These are phyloP conservation scores for Fusarium beomiforme DNA, from an alignment of 2,329 filamentous ascomycete species.

Conservation along the genomic window DNA sequence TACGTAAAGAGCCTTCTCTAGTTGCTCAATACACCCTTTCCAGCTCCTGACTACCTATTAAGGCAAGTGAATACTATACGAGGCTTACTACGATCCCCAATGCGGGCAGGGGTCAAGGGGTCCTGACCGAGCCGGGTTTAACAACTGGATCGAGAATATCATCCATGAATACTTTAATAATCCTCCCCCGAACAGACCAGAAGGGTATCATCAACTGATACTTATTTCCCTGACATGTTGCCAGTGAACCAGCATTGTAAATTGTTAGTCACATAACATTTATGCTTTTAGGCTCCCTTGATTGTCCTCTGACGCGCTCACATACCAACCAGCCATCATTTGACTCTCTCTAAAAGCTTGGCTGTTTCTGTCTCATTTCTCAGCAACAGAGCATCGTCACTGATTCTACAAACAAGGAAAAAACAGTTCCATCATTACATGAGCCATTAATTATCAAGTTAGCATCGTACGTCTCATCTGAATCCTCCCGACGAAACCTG, in stretches of 20 bases:
- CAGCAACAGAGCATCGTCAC: not conserved
- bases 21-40: not conserved
- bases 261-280: not conserved
- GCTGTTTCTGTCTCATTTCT: slow-evolving; percentile 6
- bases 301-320: not conserved
- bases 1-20: not conserved
- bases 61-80: slow-evolving; percentile 19
- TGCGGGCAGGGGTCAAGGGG: not conserved
- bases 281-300: not conserved
- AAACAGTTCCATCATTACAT: not conserved
- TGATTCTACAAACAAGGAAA: not conserved
- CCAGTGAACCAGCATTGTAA: not conserved
- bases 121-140: not conserved
- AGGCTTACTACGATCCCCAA: not conserved
- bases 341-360: not conserved
- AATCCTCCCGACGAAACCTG: not conserved
- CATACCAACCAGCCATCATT: not conserved
- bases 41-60: not conserved
- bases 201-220: not conserved
- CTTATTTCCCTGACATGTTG: not conserved
- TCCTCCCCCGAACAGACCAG: not conserved
- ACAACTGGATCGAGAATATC: slow-evolving; percentile 12
- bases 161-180: slow-evolving; percentile 23
- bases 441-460: not conserved
- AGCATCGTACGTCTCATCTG: not conserved